Percentiles rank a stretch among this genome's conserved stretches.
These are phyloP conservation scores for Boletus vinaceobasis DNA, from an alignment of 768 basidiomycete genomes.

Conservation along the genomic window DNA sequence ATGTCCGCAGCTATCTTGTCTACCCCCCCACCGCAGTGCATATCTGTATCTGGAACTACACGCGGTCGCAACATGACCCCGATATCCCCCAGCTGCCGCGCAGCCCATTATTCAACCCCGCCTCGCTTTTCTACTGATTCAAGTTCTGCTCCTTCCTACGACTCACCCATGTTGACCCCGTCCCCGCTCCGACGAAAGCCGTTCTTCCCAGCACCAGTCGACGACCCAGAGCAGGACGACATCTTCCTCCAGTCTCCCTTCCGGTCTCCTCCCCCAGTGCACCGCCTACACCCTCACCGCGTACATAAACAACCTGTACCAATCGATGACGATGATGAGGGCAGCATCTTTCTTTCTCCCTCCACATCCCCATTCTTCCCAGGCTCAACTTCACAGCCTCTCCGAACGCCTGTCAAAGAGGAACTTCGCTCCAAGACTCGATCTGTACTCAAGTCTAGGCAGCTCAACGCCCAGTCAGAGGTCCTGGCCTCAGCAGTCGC, in stretches of 20 bases:
- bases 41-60: constrained; percentile 31
- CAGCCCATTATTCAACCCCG: constrained; percentile 34
- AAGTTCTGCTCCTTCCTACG: constrained; percentile 35
- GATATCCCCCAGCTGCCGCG: constrained; percentile 32
- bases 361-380: constrained; percentile 43
- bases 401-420: constrained; percentile 62
- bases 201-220: constrained; percentile 34
- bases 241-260: constrained; percentile 54
- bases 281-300: constrained; percentile 41
- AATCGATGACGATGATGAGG: constrained; percentile 57
- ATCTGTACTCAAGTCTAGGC: constrained; percentile 37
- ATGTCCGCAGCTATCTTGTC: constrained; percentile 29
- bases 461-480: constrained; percentile 23
- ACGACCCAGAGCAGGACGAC: constrained; percentile 42
- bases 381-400: constrained; percentile 44
- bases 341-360: constrained; percentile 54
- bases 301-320: constrained; percentile 31
- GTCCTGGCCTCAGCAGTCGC: constrained; percentile 14
- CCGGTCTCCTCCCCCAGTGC: constrained; percentile 43
- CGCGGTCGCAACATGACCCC: constrained; percentile 32
- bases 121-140: constrained; percentile 25
- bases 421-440: constrained; percentile 39
- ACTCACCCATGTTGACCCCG: constrained; percentile 61
- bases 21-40: constrained; percentile 34
- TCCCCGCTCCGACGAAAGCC: constrained; percentile 54